Base-by-base conservation (phyloP, 1,284 basidiomycete species). In the Rugosomyces carneus region DNA sequence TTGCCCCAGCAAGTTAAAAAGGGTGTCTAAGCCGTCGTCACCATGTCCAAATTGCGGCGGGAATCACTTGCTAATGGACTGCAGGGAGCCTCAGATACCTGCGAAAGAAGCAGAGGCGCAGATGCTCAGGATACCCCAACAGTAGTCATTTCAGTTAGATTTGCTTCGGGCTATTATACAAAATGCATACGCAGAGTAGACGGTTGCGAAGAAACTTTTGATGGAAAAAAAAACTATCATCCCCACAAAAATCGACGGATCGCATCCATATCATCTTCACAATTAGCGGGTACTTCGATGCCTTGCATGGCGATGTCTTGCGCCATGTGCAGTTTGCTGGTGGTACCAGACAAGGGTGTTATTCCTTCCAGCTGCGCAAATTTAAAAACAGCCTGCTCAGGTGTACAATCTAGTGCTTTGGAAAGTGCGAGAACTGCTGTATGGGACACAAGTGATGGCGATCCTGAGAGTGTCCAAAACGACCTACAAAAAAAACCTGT, bases 391-490 rank as follows among this genome's bases (percentile, higher is more conserved):
- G 72, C 71, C 57, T 89, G 85, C 37, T 80, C 75, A 2, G 78
- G 70, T 0, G 85, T 86, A 40, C 79, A 70, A 1, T 64, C 61
- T 24, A 74, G 64, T 24, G 62, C 64, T 13, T 66, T 50, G 0
- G 81, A 75, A 13, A 89, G 63, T 2, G 62, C 49, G 2, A 62
- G 51, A 2, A 85, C 57, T 1, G 68, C 59, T 0, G 75, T 71
- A 55, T 80, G 71, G 1, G 62, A 49, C 2, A 89, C 66, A 6
- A 90, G 67, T 1, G 60, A 68, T 1, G 85, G 84, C 1, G 84
- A 87, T 8, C 88, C 88, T 0, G 85, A 80, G 15, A 92, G 66
- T 15, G 89, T 91, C 89, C 89, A 91, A 64, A 92, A 92, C 8
- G 86, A 87, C 58, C 87, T 89, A 52, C 13, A 21, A 31, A n/a